Evolutionary conservation across 2,329 filamentous ascomycete genomes (phyloP).

Genomic region (Alternaria conjuncta): DNA sequence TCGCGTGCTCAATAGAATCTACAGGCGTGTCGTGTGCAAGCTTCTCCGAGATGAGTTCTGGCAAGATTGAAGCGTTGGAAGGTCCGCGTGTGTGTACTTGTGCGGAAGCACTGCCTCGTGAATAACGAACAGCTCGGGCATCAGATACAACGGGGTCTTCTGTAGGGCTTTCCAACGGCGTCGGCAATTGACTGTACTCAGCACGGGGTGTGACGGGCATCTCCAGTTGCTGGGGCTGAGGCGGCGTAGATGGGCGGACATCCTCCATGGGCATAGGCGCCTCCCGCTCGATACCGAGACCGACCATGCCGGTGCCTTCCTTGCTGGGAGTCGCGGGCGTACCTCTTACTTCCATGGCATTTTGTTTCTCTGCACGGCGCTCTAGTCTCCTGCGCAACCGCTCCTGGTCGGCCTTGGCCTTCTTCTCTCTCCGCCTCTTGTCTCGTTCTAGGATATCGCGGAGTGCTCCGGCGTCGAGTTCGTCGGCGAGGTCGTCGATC

Average conservation of each 20-base stretch:
- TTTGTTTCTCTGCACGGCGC: slow-evolving; percentile 68
- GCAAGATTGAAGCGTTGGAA: slow-evolving; percentile 62
- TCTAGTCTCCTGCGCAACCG: slow-evolving; percentile 69
- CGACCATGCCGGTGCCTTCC: slow-evolving; percentile 46
- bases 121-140: slow-evolving; percentile 57
- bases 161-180: slow-evolving; percentile 51
- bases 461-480: slow-evolving; percentile 81
- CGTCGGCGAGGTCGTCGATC: slow-evolving; percentile 77
- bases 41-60: slow-evolving; percentile 56
- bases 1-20: slow-evolving; percentile 52
- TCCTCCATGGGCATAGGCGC: slow-evolving; percentile 62
- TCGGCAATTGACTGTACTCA: slow-evolving; percentile 38
- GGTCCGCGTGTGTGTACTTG: slow-evolving; percentile 56
- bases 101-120: slow-evolving; percentile 54
- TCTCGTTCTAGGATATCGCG: slow-evolving; percentile 92
- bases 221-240: slow-evolving; percentile 26
- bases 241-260: slow-evolving; percentile 50
- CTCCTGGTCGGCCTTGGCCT: slow-evolving; percentile 71
- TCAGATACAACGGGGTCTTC: slow-evolving; percentile 58
- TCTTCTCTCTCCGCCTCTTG: slow-evolving; percentile 77
- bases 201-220: slow-evolving; percentile 26
- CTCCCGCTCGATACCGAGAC: slow-evolving; percentile 64
- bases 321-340: slow-evolving; percentile 66
- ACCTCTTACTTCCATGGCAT: slow-evolving; percentile 62
- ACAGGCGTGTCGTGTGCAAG: slow-evolving; percentile 38